Conservation (phyloP, 1,284 basidiomycete species). For the Moniliella sp. region DNA sequence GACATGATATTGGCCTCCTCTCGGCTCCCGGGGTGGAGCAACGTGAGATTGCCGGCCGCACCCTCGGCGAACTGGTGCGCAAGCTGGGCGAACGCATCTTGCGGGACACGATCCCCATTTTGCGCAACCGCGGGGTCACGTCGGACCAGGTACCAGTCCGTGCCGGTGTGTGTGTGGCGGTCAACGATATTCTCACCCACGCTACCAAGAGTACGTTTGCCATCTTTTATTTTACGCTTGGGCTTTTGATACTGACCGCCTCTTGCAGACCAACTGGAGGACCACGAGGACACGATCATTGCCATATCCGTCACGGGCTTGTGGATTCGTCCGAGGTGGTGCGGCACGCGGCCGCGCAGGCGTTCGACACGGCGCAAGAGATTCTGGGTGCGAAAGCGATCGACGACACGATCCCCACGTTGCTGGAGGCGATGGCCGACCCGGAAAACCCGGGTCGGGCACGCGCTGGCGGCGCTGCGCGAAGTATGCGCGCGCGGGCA, state of each 20-base stretch:
- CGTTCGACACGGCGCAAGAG: slow-evolving; percentile 81
- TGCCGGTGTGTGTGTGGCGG: slow-evolving; percentile 66
- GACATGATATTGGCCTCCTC: slow-evolving; percentile 49
- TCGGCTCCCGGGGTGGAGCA: slow-evolving; percentile 63
- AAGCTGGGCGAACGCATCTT: slow-evolving; percentile 88
- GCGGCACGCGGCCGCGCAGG: slow-evolving; percentile 71
- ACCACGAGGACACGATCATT: slow-evolving; percentile 73
- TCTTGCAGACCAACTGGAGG: slow-evolving; percentile 54
- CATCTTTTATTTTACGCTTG: too few relatives aligned
- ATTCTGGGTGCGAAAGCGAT: slow-evolving; percentile 72
- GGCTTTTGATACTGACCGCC: too few relatives aligned
- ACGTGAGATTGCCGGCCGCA: slow-evolving; percentile 49
- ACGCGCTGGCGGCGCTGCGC: slow-evolving; percentile 69
- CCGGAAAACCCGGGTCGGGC: slow-evolving; percentile 45
- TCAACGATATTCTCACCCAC: slow-evolving; percentile 74
- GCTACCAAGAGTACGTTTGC: slow-evolving; percentile 44
- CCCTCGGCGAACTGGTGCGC: slow-evolving; percentile 53
- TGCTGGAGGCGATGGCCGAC: slow-evolving; percentile 56
- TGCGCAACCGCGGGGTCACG: slow-evolving; percentile 44
- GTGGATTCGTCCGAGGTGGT: slow-evolving; percentile 72
- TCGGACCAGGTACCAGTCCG: slow-evolving; percentile 55
- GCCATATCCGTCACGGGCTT: slow-evolving; percentile 53
- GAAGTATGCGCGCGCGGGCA: slow-evolving; percentile 41
- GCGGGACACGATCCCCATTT: slow-evolving; percentile 57
- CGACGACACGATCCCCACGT: slow-evolving; percentile 83